Base-by-base conservation (phyloP, 169 alveolate genomes). In the Cystoisospora suis region DNA sequence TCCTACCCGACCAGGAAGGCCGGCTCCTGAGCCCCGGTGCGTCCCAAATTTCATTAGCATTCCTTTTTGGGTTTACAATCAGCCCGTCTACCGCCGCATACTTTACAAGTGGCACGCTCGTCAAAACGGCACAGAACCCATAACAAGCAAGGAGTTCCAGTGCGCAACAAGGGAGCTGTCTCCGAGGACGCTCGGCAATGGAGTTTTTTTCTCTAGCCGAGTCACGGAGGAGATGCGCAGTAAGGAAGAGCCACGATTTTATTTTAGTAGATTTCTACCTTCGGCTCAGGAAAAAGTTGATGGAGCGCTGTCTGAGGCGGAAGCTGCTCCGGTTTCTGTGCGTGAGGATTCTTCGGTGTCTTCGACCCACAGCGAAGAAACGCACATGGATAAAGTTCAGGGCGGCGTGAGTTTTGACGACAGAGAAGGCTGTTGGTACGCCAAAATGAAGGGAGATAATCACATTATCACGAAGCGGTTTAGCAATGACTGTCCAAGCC, bases 1-100 rank as follows among this genome's bases (percentile, higher is more conserved):
- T 65, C 77, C 77, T 32, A 65, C 77, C 7, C 77, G 77, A 1
- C 77, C 77, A 5, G 77, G 77, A 32, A 7, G 36, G 27, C 77
- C 77, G 77, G n/a, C 34, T 36, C 77, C 77, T 12, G n/a, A 36
- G n/a, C 77, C 77, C 20, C 77, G 77, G 77, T 65, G 77, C 77
- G 77, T 65, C 3, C 77, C 77, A 36, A 65, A 65, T 15, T 65
- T 17, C n/a, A 15, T 65, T 1, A n/a, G 45, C 5, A 20, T 65
- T 3, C 77, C 77, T 12, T n/a, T n/a, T 23, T 36, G 45, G 7
- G 77, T n/a, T 15, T 65, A 65, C 77, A 36, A 44, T 65, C 45
- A 32, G 77, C 77, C 77, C 77, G n/a, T 44, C 44, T 65, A 32
- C 77, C 77, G 77, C 5, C 77, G 34, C 27, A 32, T 15, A 32